Evolutionary conservation across 2,329 filamentous ascomycete species (phyloP).

Genomic region (Monilinia polystroma): DNA sequence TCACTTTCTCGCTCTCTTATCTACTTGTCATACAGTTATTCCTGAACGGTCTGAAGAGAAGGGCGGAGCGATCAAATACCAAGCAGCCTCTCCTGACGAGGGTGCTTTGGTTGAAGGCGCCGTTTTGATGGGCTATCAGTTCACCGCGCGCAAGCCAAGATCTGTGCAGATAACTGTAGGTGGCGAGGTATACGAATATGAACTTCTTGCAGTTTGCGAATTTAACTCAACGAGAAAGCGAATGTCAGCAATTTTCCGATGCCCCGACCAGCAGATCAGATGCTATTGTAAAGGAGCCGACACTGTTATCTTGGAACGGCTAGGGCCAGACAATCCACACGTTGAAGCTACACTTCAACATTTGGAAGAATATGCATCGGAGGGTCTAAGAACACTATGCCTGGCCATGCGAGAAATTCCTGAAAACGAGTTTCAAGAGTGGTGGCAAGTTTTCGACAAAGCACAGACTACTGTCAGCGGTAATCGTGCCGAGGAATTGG

Average conservation of each 20-base stretch:
- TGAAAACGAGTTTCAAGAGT: slow-evolving; percentile 84
- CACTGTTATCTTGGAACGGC: slow-evolving; percentile 91
- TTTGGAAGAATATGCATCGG: slow-evolving; percentile 97
- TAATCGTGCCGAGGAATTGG: slow-evolving; percentile 88
- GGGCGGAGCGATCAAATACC: slow-evolving; percentile 85
- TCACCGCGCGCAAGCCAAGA: slow-evolving; percentile 84
- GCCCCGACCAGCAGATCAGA: slow-evolving; percentile 90
- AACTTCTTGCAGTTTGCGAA: slow-evolving; percentile 93
- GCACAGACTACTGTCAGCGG: slow-evolving; percentile 88
- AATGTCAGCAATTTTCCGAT: slow-evolving; percentile 97
- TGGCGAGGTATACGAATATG: slow-evolving; percentile 75
- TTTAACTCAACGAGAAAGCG: slow-evolving; percentile 97
- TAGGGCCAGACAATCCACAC: slow-evolving; percentile 78
- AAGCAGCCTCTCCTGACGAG: slow-evolving; percentile 95
- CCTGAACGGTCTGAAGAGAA: slow-evolving; percentile 82
- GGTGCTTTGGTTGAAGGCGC: slow-evolving; percentile 95
- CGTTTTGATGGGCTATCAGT: slow-evolving; percentile 79
- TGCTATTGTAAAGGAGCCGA: slow-evolving; percentile 96
- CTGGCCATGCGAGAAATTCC: slow-evolving; percentile 91
- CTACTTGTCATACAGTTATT: slow-evolving; percentile 96
- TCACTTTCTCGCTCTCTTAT: slow-evolving; percentile 82
- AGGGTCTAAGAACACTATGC: slow-evolving; percentile 91
- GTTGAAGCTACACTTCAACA: slow-evolving; percentile 90
- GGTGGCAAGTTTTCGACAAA: slow-evolving; percentile 81
- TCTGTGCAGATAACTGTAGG: slow-evolving; percentile 80